Conservation (phyloP, 1,284 basidiomycete species). For the Earliella scabrosa region DNA sequence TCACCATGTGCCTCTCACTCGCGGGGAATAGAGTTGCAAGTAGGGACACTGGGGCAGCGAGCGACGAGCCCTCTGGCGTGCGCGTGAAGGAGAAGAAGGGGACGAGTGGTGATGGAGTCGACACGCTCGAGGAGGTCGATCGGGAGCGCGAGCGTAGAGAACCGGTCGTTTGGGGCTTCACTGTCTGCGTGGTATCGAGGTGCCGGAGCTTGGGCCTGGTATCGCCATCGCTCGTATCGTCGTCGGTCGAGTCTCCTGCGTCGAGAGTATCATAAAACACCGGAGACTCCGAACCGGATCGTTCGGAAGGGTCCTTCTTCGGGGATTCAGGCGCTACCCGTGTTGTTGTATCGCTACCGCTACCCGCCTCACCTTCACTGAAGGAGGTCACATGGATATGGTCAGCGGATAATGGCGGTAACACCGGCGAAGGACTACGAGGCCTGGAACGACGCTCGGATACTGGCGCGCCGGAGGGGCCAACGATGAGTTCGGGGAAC, state of each 20-base stretch:
- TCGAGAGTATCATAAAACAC: conserved; percentile 17
- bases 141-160: conserved; percentile 14
- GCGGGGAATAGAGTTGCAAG: conserved; percentile 69
- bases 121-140: conserved; percentile 21
- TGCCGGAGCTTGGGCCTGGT: conserved; percentile 15
- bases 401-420: conserved; percentile 12
- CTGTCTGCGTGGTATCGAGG: conserved; percentile 18
- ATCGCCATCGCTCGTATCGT: conserved; percentile 13
- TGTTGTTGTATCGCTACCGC: conserved; percentile 33
- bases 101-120: conserved; percentile 36
- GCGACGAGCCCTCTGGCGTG: conserved; percentile 72
- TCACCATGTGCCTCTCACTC: conserved; percentile 72
- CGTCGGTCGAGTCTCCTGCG: conserved; percentile 21
- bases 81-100: conserved; percentile 80
- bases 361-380: conserved; percentile 27
- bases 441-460: conserved; percentile 1
- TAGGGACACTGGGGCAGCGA: conserved; percentile 66
- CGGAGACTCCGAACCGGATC: conserved; percentile 22
- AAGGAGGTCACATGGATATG: conserved; percentile 15
- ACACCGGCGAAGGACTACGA: conserved; percentile 1
- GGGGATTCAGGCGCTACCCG: conserved; percentile 32
- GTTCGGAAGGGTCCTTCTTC: conserved; percentile 24
- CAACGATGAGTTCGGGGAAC: conserved; percentile 69
- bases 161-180: not conserved
- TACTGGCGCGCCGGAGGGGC: conserved; percentile 2